Evolutionary conservation across 768 basidiomycete genomes (phyloP), one percentile per base, ranked within the genome.

Genomic region (Leucogyrophana mollusca): DNA sequence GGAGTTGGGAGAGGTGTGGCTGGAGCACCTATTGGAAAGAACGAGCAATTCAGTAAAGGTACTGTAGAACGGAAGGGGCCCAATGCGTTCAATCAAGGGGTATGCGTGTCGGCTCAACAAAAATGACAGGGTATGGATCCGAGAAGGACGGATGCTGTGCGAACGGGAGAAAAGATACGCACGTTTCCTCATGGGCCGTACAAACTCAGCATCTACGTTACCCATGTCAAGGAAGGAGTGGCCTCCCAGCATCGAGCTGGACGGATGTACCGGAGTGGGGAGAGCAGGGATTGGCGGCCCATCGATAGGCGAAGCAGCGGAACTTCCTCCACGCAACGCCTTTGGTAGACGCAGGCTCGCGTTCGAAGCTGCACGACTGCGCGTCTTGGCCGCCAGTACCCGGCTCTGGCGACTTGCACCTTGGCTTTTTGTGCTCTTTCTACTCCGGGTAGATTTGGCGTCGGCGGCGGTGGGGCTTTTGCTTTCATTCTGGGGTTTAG

Each of bases 291-390:
- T 47, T n/a, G 64, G 67, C 58, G 73, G 27, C 4, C 53, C 55
- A 27, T 41, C 36, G 63, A 57, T 45, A 62, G 66, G 13, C 60
- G 70, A 2, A 66, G 64, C 27, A 61, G 70, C 21, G 55, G 72
- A n/a, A 56, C 67, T 3, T 46, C 49, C n/a, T 2, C 58, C 52
- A 17, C 61, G 58, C 32, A 68, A 40, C 40, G 71, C 40, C 49
- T 65, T 66, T 0, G 79, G 82, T 18, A 88, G 67, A 1, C 87
- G 78, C 7, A 90, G 66, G 56, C 84, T 87, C 18, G 79, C 76
- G 53, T 83, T 79, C 4, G 85, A 87, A 7, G 79, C 72, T 2
- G 84, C 73, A 34, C 73, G 70, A 59, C 83, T 86, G 33, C 87
- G 76, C 47, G 69, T 76, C 47, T 79, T 77, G 1, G 89, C 88